Percentiles rank a stretch among this genome's conserved stretches.
phyloP scores from a whole-genome alignment of 495 filamentous ascomycete species.

The Hypomontagnella monticulosa region DNA sequence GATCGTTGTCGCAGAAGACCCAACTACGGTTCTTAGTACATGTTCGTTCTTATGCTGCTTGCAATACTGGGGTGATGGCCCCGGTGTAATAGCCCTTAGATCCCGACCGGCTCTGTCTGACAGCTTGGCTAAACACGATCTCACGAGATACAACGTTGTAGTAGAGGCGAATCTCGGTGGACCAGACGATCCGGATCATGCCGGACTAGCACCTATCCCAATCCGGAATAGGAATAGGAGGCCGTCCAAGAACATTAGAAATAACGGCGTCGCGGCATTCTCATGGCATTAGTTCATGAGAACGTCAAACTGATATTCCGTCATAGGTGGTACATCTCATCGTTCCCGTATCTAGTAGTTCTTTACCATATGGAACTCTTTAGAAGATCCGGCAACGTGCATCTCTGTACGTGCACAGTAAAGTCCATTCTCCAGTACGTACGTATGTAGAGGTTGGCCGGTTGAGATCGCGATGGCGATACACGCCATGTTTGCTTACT shows the following conservation, averaged over 20 bases:
- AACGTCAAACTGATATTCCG: neutral
- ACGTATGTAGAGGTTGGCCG: neutral
- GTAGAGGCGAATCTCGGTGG: conserved; percentile 14
- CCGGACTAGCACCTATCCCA: conserved; percentile 11
- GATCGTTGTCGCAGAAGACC: neutral
- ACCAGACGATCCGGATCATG: conserved; percentile 27
- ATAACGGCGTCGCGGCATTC: conserved; percentile 7
- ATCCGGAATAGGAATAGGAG: conserved; percentile 17
- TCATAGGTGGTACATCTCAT: neutral
- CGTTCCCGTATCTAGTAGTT: neutral
- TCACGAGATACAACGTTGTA: conserved; percentile 19
- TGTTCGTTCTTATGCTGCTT: neutral
- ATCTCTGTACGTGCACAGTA: too few relatives aligned
- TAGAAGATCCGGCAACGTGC: neutral
- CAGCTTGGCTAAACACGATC: neutral
- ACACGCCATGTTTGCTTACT: conserved; percentile 21
- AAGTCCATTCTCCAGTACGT: neutral
- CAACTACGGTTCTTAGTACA: neutral
- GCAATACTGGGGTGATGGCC: neutral
- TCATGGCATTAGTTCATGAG: conserved; percentile 12
- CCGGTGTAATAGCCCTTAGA: conserved; percentile 21
- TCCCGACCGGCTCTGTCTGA: conserved; percentile 4
- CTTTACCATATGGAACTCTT: neutral
- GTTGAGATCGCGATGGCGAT: conserved; percentile 14
- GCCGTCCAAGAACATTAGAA: conserved; percentile 15